These are phyloP conservation scores for Aphanomyces astaci DNA, from an alignment of 352 stramenopile species.

Conservation along the genomic window DNA sequence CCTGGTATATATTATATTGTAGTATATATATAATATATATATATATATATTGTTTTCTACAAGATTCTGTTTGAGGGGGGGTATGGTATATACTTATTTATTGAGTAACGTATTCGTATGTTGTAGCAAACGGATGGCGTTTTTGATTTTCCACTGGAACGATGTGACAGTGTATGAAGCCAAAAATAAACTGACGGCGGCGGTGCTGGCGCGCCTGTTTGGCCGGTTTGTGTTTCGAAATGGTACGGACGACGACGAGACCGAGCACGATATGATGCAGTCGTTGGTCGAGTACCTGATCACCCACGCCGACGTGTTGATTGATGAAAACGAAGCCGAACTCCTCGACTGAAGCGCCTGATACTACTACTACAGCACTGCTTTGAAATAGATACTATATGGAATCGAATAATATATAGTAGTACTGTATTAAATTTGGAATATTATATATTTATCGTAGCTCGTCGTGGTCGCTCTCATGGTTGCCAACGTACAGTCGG, in stretches of 20 bases:
- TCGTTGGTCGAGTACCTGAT: conserved; percentile 64
- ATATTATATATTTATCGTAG: too few relatives aligned
- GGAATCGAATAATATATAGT: too few relatives aligned
- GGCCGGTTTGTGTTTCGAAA: conserved; percentile 46
- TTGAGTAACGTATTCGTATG: too few relatives aligned
- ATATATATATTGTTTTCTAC: background rate
- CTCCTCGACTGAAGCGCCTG: conserved; percentile 28
- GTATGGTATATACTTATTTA: too few relatives aligned
- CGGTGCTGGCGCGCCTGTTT: conserved; percentile 45
- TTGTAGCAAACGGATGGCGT: conserved; percentile 45
- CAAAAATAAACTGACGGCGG: conserved; percentile 64
- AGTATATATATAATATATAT: too few relatives aligned
- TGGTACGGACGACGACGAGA: conserved; percentile 24
- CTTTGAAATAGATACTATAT: too few relatives aligned
- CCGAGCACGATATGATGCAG: conserved; percentile 14
- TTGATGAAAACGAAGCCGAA: conserved; percentile 61
- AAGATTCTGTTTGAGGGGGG: too few relatives aligned
- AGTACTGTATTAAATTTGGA: too few relatives aligned
- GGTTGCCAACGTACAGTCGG: too few relatives aligned
- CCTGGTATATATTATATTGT: too few relatives aligned
- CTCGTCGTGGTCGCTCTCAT: too few relatives aligned
- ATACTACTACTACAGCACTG: too few relatives aligned
- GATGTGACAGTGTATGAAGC: conserved; percentile 71
- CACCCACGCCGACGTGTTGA: conserved; percentile 57
- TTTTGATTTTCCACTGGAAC: conserved; percentile 73